Base-by-base conservation (phyloP, 768 basidiomycete genomes). In the Pholiota molesta region DNA sequence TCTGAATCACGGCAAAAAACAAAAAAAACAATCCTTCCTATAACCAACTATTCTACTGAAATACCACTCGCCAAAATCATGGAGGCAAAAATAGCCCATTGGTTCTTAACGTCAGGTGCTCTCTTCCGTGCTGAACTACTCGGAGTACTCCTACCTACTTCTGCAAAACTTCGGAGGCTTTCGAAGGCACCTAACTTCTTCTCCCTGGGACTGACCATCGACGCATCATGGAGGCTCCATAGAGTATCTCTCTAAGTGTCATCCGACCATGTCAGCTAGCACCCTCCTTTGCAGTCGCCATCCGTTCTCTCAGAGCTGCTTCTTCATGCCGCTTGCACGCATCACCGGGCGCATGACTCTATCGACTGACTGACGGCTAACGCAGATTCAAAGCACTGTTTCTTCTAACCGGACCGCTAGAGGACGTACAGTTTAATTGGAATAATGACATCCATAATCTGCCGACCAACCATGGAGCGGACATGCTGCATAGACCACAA, bases 81-180 rank as follows among this genome's bases (percentile, higher is more conserved):
- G 23, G 11, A 13, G 4, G 23, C 47, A 49, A 49, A 26, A 49
- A 49, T 49, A 49, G 47, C 10, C 14, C 42, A 11, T 21, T 37
- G 11, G 10, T 2, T 44, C 21, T 9, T 44, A 44, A 23, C 13
- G 23, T 49, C 47, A 49, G 28, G 47, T 49, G 47, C 47, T n/a
- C 23, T 49, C 47, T 19, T 49, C 23, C 19, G 13, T 19, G 21
- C 11, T 19, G 19, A 6, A 7, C 19, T 19, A 16, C 21, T 23
- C 26, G 26, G 26, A 26, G 26, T 26, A 26, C n/a, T 13, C 3
- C 44, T 49, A n/a, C 9, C 9, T 49, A 2, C 47, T 51, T 49
- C 19, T 58, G 57, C 57, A 52, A 58, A 66, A 66, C 58, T 52
- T 66, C 65, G 65, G 65, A 56, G 37, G 8, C 40, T 55, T 52